Base-by-base conservation (phyloP, 1,139 yeast species). In the Blastobotrys petasosporus region DNA sequence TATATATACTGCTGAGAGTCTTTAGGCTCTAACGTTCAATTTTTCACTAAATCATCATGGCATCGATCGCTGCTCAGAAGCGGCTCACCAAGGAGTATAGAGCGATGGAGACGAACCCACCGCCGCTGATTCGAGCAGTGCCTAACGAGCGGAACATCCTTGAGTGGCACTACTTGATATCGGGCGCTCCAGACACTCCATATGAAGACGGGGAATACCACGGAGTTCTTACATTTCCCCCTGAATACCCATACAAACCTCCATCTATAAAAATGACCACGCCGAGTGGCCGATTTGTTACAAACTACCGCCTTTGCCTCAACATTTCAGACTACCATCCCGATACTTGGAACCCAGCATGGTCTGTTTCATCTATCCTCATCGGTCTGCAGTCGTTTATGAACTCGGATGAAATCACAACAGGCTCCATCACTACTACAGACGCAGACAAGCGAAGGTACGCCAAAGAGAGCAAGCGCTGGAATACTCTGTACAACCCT, bases 251-350 rank as follows among this genome's bases (percentile, higher is more conserved):
- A 0, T 88, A 84, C 70, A 80, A 84, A 55, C 97, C 97, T 2
- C 97, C 97, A 1, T 78, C 94, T 17, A 90, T 90, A 48, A 74
- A 85, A 45, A 88, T 90, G 90, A 69, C 80, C 44, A 90, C 97
- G 0, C 97, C 97, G 2, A 83, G 79, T 52, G 86, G 87, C 2
- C 71, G 94, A 38, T 85, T 90, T 63, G 77, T 80, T 51, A 77
- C 87, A 45, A 84, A 85, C 60, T 77, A 86, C 6, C 71, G 95
- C 40, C 73, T 90, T 40, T 90, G 97, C 67, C 70, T 90, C 44
- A 80, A 88, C 36, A 88, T 90, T 81, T 82, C 92, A 57, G 97
- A 90, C 62, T 88, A 79, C 64, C 97, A 90, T 58, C 97, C 96
- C 10, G 92, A 86, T 63, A 71, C 85, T 1, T 87, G 96, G 96